A percentile compares a stretch with the other conserved stretches of the same genome.
Conservation (phyloP, 2,329 filamentous ascomycete species). For the Aspergillus eucalypticola region DNA sequence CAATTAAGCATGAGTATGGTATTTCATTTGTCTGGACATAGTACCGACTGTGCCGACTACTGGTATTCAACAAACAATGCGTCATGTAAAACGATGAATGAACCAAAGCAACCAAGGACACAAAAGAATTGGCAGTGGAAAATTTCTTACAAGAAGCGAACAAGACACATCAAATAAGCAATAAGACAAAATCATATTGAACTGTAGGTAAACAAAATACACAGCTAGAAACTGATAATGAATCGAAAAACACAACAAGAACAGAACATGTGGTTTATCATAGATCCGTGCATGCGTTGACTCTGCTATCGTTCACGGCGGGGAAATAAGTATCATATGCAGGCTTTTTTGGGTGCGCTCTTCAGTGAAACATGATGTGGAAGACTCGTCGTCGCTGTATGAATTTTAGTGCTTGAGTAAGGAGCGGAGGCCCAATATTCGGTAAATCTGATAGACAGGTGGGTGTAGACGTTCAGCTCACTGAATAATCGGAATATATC, state of each 20-base stretch:
- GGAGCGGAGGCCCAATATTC: not conserved
- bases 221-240: not conserved
- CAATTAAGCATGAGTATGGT: too few species aligned
- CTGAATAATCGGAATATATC: not conserved
- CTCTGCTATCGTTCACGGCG: constrained; percentile 12
- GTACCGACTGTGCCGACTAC: not conserved
- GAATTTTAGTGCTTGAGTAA: not conserved
- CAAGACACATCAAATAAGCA: not conserved
- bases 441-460: not conserved
- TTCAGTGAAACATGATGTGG: not conserved
- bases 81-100: not conserved
- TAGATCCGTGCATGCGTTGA: constrained; percentile 18
- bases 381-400: not conserved
- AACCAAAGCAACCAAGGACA: not conserved
- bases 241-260: not conserved
- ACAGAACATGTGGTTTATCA: constrained; percentile 1
- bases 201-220: not conserved
- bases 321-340: constrained; percentile 6
- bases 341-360: not conserved
- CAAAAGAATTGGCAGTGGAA: too few species aligned
- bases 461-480: not conserved
- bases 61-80: not conserved
- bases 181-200: not conserved
- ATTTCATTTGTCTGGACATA: too few species aligned
- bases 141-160: not conserved